Evolutionary conservation across 352 stramenopile species (phyloP).

Genomic region (Aphanomyces euteiches): DNA sequence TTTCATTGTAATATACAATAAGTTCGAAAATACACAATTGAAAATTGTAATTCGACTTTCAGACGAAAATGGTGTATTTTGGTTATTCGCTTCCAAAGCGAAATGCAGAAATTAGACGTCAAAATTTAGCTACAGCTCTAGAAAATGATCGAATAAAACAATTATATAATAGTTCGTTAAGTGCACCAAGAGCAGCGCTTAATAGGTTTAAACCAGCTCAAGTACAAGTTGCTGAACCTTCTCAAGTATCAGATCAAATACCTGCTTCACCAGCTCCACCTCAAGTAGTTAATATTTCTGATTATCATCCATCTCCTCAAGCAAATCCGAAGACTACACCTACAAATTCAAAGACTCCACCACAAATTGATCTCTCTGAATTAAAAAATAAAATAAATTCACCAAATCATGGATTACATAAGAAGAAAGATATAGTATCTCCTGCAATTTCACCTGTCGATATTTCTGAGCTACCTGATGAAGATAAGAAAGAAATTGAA

Average conservation of each 20-base stretch:
- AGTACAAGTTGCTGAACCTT: neutral
- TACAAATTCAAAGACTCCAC: constrained; percentile 3
- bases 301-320: constrained; percentile 5
- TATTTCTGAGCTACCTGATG: constrained; percentile 15
- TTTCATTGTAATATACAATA: constrained; percentile 13
- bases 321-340: constrained; percentile 6
- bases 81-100: constrained; percentile 15
- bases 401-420: constrained; percentile 3
- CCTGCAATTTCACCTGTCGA: neutral
- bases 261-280: constrained; percentile 1
- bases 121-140: neutral
- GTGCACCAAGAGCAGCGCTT: constrained; percentile 1
- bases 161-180: constrained; percentile 9
- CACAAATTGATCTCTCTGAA: constrained; percentile 9
- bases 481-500: constrained; percentile 16
- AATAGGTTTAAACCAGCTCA: neutral
- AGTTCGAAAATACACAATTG: neutral
- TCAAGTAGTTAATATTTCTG: constrained; percentile 2
- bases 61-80: constrained; percentile 9
- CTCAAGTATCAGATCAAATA: constrained; percentile 6
- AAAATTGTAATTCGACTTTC: neutral
- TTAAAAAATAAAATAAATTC: constrained; percentile 18
- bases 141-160: neutral
- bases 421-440: constrained; percentile 14
- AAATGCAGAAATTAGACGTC: constrained; percentile 3